Evolutionary conservation across 768 basidiomycete species (phyloP).

Genomic region (Lyophyllum semitale): DNA sequence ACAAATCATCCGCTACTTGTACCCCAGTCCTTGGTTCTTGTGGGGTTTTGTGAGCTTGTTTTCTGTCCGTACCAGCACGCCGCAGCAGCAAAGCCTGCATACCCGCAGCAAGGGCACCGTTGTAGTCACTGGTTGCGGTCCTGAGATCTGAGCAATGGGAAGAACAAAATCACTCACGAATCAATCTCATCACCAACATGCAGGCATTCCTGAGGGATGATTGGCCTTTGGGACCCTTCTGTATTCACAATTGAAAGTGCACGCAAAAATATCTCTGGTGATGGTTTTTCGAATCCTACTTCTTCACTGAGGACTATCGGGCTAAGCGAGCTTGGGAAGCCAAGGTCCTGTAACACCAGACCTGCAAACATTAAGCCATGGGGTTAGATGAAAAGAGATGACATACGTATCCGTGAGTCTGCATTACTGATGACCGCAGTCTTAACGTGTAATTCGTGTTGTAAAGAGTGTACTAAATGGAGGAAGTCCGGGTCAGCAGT

Average conservation of each 20-base stretch:
- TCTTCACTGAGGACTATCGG: conserved; percentile 72
- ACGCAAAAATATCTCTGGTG: conserved; percentile 54
- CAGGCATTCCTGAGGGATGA: conserved; percentile 46
- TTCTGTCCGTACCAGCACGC: conserved; percentile 7
- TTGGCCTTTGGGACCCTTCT: conserved; percentile 14
- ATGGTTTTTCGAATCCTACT: conserved; percentile 71
- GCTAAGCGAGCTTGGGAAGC: conserved; percentile 46
- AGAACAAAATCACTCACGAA: conserved; percentile 43
- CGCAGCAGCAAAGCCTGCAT: conserved; percentile 22
- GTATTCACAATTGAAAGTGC: conserved; percentile 37
- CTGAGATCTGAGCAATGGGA: background rate
- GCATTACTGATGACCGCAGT: conserved; percentile 73
- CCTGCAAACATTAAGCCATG: conserved; percentile 28
- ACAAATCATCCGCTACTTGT: conserved; percentile 11
- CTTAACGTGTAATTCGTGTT: conserved; percentile 39
- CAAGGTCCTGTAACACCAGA: conserved; percentile 60
- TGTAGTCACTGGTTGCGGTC: conserved; percentile 14
- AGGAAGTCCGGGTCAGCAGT: conserved; percentile 15
- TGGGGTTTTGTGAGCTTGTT: conserved; percentile 15
- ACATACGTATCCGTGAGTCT: conserved; percentile 70
- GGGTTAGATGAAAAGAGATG: background rate
- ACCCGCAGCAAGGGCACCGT: conserved; percentile 20
- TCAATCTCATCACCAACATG: conserved; percentile 79
- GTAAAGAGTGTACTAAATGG: conserved; percentile 45
- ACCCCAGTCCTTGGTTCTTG: background rate